Evolutionary conservation across 1,284 basidiomycete genomes (phyloP), one percentile per base, ranked within the genome.

Genomic region (Rhodofomes roseus): DNA sequence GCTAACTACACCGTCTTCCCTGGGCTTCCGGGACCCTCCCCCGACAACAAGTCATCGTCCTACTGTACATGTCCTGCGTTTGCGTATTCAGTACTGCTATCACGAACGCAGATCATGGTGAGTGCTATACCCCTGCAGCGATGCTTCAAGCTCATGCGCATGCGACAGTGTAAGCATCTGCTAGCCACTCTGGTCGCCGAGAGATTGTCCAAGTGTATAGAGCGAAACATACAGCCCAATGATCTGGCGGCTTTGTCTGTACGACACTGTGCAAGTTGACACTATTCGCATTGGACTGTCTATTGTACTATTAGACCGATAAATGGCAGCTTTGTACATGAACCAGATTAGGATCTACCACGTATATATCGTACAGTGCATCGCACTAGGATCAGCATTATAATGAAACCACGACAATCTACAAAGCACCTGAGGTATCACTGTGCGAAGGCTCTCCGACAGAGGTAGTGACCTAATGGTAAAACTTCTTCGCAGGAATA

Each of bases 51-150:
- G 46, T 66, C 76, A 25, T 76, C 80, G 12, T 77, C 79, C 58
- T 90, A 85, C 61, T 92, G 90, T 69, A 82, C 83, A n/a, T 92
- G 90, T 65, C 86, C 89, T 1, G 81, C 90, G 0, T 92, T 89
- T 66, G 71, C 82, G 1, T 84, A 83, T 62, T 79, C 81, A 9
- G 86, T 89, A 9, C 70, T 92, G 23, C 73, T 81, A 41, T 77
- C 81, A 20, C 79, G 81, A 46, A 79, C 81, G 5, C 81, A 89
- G 66, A 66, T 84, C n/a, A 85, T 88, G 86, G 90, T 88, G 62
- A 57, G 74, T 56, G 7, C 18, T 4, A 12, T 25, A 3, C 20
- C 11, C 25, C 8, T 55, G 29, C 60, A 34, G 12, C 39, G 0
- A 53, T n/a, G 31, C 20, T 3, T 36, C 7, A 14, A 4, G 16